phyloP scores from a whole-genome alignment of 1,284 basidiomycete species.

The Grifola frondosa region DNA sequence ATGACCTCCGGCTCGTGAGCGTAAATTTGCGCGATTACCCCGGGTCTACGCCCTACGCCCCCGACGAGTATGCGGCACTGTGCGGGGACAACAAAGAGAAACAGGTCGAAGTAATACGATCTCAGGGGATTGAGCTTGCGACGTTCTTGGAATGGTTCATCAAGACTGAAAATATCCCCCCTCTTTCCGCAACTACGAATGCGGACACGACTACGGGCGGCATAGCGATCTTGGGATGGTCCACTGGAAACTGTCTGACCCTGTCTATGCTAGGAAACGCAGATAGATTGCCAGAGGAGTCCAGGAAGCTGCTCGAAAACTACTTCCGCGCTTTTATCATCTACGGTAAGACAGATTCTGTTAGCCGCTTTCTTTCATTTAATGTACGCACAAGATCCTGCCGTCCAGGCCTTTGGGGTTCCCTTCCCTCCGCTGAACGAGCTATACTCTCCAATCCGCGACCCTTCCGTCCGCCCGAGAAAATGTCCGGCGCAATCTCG shows the following conservation, averaged over 20 bases:
- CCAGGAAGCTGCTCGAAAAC: slow-evolving; percentile 10
- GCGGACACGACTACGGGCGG: slow-evolving; percentile 18
- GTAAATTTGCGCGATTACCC: slow-evolving; percentile 35
- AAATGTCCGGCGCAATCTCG: slow-evolving; percentile 7
- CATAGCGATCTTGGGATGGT: slow-evolving; percentile 30
- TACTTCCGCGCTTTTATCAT: slow-evolving; percentile 26
- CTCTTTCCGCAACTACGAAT: slow-evolving; percentile 5
- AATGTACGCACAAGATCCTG: no score
- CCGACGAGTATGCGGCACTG: slow-evolving; percentile 25
- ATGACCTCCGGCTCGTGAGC: slow-evolving; percentile 30
- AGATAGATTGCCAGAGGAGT: slow-evolving; percentile 18
- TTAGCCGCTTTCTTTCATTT: no score
- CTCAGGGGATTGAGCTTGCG: slow-evolving; percentile 26
- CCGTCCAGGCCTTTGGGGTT: background rate
- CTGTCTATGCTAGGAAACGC: slow-evolving; percentile 25
- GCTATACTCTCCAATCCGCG: no score
- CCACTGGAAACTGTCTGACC: slow-evolving; percentile 20
- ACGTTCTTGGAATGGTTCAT: slow-evolving; percentile 29
- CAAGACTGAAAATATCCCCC: slow-evolving; percentile 20
- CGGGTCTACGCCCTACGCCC: slow-evolving; percentile 25
- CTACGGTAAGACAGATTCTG: slow-evolving; percentile 27
- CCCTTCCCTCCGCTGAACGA: slow-evolving; percentile 6
- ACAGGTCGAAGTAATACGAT: slow-evolving; percentile 16
- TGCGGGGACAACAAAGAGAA: slow-evolving; percentile 11
- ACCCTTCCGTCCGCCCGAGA: no score